Percentiles rank a stretch among this genome's conserved stretches.
These are phyloP conservation scores for Pichia sp. DNA, from an alignment of 1,139 yeast genomes.

Conservation along the genomic window DNA sequence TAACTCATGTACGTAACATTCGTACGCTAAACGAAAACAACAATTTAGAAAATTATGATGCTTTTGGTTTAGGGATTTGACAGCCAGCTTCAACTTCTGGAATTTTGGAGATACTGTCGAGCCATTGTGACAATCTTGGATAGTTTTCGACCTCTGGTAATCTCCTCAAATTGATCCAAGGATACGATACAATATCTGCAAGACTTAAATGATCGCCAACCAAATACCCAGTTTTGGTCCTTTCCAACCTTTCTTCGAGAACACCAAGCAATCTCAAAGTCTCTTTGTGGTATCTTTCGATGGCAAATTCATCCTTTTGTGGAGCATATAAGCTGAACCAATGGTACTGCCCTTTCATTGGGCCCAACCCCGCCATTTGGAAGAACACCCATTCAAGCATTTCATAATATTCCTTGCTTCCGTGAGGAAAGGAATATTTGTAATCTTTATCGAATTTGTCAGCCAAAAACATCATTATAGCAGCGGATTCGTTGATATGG, in stretches of 20 bases:
- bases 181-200: constrained; percentile 48
- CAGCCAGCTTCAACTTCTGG: constrained; percentile 40
- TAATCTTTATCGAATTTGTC: constrained; percentile 54
- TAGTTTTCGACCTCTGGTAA: constrained; percentile 37
- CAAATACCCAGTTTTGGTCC: constrained; percentile 45
- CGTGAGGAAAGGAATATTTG: constrained; percentile 43
- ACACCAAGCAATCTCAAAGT: constrained; percentile 51
- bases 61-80: constrained; percentile 27
- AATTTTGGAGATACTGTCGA: constrained; percentile 35
- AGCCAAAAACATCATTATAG: constrained; percentile 52
- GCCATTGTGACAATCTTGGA: constrained; percentile 45
- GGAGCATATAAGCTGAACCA: constrained; percentile 43
- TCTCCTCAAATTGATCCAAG: constrained; percentile 33
- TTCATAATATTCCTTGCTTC: constrained; percentile 45
- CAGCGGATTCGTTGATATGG: constrained; percentile 52
- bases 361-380: constrained; percentile 58
- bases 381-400: constrained; percentile 49
- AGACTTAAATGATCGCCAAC: constrained; percentile 54
- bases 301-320: constrained; percentile 48
- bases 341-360: constrained; percentile 56
- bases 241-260: constrained; percentile 43
- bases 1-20: too few species aligned
- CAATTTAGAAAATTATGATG: constrained; percentile 28
- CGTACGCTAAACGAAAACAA: not conserved
- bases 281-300: constrained; percentile 47